Conservation (phyloP, 1,284 basidiomycete species). For the Golubevia pallescens region DNA sequence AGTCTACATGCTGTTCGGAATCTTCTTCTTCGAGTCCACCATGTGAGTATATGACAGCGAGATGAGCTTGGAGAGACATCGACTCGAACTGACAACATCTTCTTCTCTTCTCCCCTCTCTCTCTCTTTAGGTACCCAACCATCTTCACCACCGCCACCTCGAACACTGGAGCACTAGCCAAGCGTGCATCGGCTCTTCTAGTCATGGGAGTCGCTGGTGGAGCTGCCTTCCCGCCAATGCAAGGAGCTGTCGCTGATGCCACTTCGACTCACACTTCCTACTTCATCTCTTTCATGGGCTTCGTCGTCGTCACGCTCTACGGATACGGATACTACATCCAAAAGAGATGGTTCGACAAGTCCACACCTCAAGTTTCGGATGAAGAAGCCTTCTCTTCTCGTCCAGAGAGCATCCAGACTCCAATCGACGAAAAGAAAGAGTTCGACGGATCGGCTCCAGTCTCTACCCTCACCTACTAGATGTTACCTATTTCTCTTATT, state of each 20-base stretch:
- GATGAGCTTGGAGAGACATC: too few species aligned
- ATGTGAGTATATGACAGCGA: slow-evolving; percentile 53
- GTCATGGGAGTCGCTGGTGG: slow-evolving; percentile 71
- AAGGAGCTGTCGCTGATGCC: slow-evolving; percentile 73
- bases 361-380: too few species aligned
- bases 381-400: too few species aligned
- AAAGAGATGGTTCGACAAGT: background rate
- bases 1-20: background rate
- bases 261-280: slow-evolving; percentile 19
- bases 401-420: too few species aligned
- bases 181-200: slow-evolving; percentile 24
- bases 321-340: slow-evolving; percentile 27
- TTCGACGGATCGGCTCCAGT: too few species aligned
- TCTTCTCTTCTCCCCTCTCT: too few species aligned
- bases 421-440: too few species aligned
- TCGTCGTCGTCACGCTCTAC: slow-evolving; percentile 21
- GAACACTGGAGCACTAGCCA: slow-evolving; percentile 35
- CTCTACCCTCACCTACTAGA: too few species aligned
- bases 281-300: slow-evolving; percentile 23
- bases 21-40: slow-evolving; percentile 80
- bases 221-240: slow-evolving; percentile 77
- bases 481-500: too few species aligned
- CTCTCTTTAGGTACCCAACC: slow-evolving; percentile 22
- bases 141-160: slow-evolving; percentile 77
- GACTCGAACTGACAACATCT: too few species aligned